These are phyloP conservation scores for Ogataea angusta DNA, from an alignment of 805 yeast species.

Conservation along the genomic window DNA sequence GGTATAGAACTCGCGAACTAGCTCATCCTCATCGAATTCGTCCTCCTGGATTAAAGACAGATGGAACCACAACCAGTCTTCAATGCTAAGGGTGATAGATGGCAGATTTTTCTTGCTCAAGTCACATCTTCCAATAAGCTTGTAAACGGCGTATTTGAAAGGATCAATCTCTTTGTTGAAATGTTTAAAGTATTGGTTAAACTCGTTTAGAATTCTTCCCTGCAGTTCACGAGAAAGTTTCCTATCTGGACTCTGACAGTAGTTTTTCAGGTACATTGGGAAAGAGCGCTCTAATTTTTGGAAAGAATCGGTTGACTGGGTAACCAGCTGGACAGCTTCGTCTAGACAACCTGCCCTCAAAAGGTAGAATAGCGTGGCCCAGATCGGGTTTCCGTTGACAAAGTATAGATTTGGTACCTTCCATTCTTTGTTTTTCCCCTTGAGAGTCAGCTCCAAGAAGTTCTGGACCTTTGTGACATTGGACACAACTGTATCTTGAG, in stretches of 20 bases:
- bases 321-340: constrained; percentile 73
- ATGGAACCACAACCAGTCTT: constrained; percentile 97
- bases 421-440: constrained; percentile 43
- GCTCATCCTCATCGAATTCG: constrained; percentile 29
- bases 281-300: constrained; percentile 83
- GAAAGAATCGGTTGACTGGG: constrained; percentile 64
- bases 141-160: constrained; percentile 84
- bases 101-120: constrained; percentile 64
- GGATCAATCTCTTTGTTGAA: constrained; percentile 72
- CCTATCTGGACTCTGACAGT: constrained; percentile 50
- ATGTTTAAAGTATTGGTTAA: constrained; percentile 75
- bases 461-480: constrained; percentile 68
- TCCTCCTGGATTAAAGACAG: constrained; percentile 68
- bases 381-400: constrained; percentile 84
- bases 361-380: constrained; percentile 87
- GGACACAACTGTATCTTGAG: constrained; percentile 37
- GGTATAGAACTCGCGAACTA: constrained; percentile 67
- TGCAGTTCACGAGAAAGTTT: constrained; percentile 63
- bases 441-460: constrained; percentile 47
- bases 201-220: constrained; percentile 72
- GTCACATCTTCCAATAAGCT: constrained; percentile 88
- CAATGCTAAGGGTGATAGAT: constrained; percentile 69
- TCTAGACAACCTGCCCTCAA: constrained; percentile 77
- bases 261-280: constrained; percentile 74
- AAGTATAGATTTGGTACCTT: constrained; percentile 52